phyloP scores from a whole-genome alignment of 2,329 filamentous ascomycete genomes.

The Cladophialophora exuberans region DNA sequence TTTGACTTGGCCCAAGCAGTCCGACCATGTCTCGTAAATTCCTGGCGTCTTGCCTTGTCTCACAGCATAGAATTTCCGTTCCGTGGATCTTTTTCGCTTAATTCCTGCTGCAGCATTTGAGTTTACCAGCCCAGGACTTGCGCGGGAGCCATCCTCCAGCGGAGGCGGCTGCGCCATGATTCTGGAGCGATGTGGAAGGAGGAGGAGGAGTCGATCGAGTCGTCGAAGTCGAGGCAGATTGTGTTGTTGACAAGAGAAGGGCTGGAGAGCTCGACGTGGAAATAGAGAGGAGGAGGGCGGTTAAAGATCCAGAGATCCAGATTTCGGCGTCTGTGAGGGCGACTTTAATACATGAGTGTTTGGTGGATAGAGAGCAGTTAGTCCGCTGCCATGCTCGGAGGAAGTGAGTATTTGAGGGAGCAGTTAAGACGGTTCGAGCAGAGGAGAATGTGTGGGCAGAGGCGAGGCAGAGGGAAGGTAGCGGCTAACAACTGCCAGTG shows the following conservation, averaged over 20 bases:
- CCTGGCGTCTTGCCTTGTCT: conserved; percentile 63
- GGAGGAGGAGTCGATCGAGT: conserved; percentile 5
- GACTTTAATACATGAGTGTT: too few relatives aligned
- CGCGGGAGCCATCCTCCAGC: conserved; percentile 17
- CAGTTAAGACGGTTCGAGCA: too few relatives aligned
- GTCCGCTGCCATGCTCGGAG: too few relatives aligned
- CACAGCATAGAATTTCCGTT: conserved; percentile 67
- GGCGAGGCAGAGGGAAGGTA: not conserved
- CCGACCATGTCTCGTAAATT: conserved; percentile 65
- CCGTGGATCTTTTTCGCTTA: conserved; percentile 59
- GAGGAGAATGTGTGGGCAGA: not conserved
- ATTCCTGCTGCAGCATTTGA: conserved; percentile 25
- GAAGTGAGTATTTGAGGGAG: too few relatives aligned
- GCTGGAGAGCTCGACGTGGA: not conserved
- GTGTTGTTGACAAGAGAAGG: not conserved
- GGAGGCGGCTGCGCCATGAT: conserved; percentile 28
- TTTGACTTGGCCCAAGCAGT: conserved; percentile 64
- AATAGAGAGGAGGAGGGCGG: not conserved
- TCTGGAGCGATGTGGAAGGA: conserved; percentile 7
- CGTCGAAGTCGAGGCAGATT: conserved; percentile 29
- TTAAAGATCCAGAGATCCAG: too few relatives aligned
- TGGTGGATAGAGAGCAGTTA: too few relatives aligned
- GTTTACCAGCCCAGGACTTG: conserved; percentile 17
- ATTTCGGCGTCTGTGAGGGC: too few relatives aligned
- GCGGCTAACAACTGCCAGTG: not conserved